phyloP scores from a whole-genome alignment of 2,329 filamentous ascomycete genomes.

The Fusarium tricinctum region DNA sequence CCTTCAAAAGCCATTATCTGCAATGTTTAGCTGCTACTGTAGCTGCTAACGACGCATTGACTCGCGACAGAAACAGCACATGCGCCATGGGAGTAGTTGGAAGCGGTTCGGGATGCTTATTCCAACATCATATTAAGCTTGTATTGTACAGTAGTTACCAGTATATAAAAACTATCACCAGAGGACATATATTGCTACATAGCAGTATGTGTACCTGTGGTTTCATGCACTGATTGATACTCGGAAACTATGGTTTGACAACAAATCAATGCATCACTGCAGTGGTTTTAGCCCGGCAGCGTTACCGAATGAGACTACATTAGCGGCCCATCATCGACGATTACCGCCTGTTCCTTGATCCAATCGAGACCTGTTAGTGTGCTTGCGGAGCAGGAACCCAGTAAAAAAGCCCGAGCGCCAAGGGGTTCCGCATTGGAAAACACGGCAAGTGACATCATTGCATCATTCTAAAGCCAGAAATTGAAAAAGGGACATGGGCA shows the following conservation, averaged over 20 bases:
- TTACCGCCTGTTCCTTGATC: conserved; percentile 30
- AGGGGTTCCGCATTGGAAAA: conserved; percentile 27
- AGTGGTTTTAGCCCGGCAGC: conserved; percentile 18
- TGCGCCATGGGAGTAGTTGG: not conserved
- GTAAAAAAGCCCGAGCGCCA: conserved; percentile 25
- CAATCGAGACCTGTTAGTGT: conserved; percentile 14
- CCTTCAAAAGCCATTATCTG: not conserved
- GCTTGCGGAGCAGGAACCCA: conserved; percentile 15
- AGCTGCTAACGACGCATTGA: conserved; percentile 11
- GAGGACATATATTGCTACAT: not conserved
- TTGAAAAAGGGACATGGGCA: conserved; percentile 11
- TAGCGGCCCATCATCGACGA: conserved; percentile 40
- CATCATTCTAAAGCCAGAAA: conserved; percentile 18
- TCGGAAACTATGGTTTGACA: conserved; percentile 3
- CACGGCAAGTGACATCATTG: conserved; percentile 42
- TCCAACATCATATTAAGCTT: not conserved
- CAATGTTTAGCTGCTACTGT: not conserved
- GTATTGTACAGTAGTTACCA: not conserved
- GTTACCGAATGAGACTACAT: conserved; percentile 13
- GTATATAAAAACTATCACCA: not conserved
- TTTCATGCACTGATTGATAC: not conserved
- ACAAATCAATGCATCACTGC: conserved; percentile 25
- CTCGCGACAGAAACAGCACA: not conserved
- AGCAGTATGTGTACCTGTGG: not conserved
- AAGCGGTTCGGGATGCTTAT: too few relatives aligned